phyloP scores from a whole-genome alignment of 2,329 filamentous ascomycete species.

The Penicillium thymicola region DNA sequence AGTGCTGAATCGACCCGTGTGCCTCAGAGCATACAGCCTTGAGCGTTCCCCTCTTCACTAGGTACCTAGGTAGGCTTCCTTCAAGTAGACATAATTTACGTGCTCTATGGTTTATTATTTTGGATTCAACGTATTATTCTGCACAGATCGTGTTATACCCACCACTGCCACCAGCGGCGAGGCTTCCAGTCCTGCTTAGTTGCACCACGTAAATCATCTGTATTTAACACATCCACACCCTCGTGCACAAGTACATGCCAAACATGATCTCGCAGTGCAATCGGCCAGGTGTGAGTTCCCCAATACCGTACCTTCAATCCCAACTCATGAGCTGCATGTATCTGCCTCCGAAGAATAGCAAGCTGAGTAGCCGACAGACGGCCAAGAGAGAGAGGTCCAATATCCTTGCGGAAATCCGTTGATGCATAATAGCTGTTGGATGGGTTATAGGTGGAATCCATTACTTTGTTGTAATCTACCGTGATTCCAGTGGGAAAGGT shows the following conservation, averaged over 20 bases:
- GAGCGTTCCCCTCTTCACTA: too few relatives aligned
- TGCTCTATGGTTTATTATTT: background rate
- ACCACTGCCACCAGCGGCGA: slow-evolving; percentile 16
- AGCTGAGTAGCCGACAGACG: slow-evolving; percentile 48
- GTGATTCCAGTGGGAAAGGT: background rate
- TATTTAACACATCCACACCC: slow-evolving; percentile 60
- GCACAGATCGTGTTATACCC: background rate
- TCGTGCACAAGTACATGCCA: slow-evolving; percentile 57
- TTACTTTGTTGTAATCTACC: background rate
- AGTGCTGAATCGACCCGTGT: too few relatives aligned
- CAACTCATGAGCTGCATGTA: slow-evolving; percentile 48
- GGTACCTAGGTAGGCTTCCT: too few relatives aligned
- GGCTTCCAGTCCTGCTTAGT: slow-evolving; percentile 41
- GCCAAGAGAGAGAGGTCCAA: slow-evolving; percentile 52
- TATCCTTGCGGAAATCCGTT: slow-evolving; percentile 51
- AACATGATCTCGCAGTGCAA: slow-evolving; percentile 52
- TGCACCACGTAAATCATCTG: slow-evolving; percentile 56
- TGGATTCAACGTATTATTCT: background rate
- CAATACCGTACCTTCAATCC: slow-evolving; percentile 61
- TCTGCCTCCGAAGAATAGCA: slow-evolving; percentile 44
- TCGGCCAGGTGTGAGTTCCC: slow-evolving; percentile 58
- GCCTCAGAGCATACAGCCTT: too few relatives aligned
- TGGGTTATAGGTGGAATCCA: slow-evolving; percentile 40
- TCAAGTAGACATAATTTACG: background rate
- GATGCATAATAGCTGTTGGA: slow-evolving; percentile 67